Conservation (phyloP, 1,284 basidiomycete genomes). For the Irpex lacteus region DNA sequence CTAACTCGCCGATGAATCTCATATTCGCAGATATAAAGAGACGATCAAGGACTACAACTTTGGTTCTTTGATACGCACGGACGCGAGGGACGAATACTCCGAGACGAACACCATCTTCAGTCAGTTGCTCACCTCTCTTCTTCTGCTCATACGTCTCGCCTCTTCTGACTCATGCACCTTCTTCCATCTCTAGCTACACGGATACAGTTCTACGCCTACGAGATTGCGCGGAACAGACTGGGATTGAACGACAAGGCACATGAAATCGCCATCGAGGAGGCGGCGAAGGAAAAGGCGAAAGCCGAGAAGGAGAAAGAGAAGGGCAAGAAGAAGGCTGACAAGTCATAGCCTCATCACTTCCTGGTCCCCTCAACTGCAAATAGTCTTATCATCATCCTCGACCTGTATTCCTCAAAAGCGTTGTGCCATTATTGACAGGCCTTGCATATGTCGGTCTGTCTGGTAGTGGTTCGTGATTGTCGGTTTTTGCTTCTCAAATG, state of each 20-base stretch:
- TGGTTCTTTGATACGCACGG: slow-evolving; percentile 89
- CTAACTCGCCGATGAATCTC: neutral
- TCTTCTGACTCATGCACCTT: neutral
- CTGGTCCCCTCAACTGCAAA: too few relatives aligned
- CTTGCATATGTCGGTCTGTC: too few relatives aligned
- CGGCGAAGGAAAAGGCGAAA: slow-evolving; percentile 59
- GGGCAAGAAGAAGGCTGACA: slow-evolving; percentile 35
- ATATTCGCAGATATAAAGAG: slow-evolving; percentile 73
- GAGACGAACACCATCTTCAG: slow-evolving; percentile 96
- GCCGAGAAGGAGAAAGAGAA: slow-evolving; percentile 42
- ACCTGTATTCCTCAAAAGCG: neutral
- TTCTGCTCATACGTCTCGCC: neutral
- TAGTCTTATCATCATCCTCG: too few relatives aligned
- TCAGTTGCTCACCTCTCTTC: slow-evolving; percentile 31
- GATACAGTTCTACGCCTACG: slow-evolving; percentile 90
- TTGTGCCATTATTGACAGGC: too few relatives aligned
- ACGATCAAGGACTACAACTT: slow-evolving; percentile 95
- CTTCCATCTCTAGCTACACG: slow-evolving; percentile 52
- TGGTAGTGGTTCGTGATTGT: too few relatives aligned
- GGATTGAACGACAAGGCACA: slow-evolving; percentile 93
- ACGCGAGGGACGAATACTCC: slow-evolving; percentile 82
- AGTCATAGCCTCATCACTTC: slow-evolving; percentile 3
- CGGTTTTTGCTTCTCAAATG: too few relatives aligned
- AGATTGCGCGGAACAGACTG: slow-evolving; percentile 92
- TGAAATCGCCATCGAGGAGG: slow-evolving; percentile 73